A percentile compares a stretch with the other conserved stretches of the same genome.
Evolutionary conservation across 805 yeast genomes (phyloP).

Genomic region (Priceomyces carsonii): DNA sequence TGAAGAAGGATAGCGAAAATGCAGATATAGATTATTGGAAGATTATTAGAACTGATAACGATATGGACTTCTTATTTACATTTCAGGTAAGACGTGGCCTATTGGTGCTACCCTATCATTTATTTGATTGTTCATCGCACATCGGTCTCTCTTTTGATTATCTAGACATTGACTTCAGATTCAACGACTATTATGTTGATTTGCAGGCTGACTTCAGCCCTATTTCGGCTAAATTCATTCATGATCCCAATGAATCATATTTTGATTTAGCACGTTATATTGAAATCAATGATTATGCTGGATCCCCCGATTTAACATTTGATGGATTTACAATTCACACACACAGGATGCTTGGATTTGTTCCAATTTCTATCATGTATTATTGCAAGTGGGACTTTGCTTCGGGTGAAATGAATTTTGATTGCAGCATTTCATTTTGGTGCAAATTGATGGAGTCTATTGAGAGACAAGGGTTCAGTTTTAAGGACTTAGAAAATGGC

Average conservation of each 20-base stretch:
- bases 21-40: slow-evolving; percentile 31
- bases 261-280: slow-evolving; percentile 26
- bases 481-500: slow-evolving; percentile 74
- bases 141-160: slow-evolving; percentile 62
- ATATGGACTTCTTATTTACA: slow-evolving; percentile 72
- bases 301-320: slow-evolving; percentile 47
- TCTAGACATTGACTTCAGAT: slow-evolving; percentile 77
- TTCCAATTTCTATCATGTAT: slow-evolving; percentile 86
- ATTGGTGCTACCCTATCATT: slow-evolving; percentile 67
- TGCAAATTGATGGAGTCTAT: slow-evolving; percentile 44
- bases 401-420: slow-evolving; percentile 56
- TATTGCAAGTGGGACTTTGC: slow-evolving; percentile 88
- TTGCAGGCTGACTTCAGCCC: slow-evolving; percentile 75
- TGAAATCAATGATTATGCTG: slow-evolving; percentile 8
- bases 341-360: slow-evolving; percentile 90
- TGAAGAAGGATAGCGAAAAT: slow-evolving; percentile 3
- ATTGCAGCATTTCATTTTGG: slow-evolving; percentile 49
- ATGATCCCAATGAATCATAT: slow-evolving; percentile 19
- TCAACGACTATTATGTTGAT: slow-evolving; percentile 93
- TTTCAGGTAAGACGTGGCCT: slow-evolving; percentile 72
- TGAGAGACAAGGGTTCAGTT: slow-evolving; percentile 59
- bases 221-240: slow-evolving; percentile 36
- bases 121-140: slow-evolving; percentile 65
- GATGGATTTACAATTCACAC: slow-evolving; percentile 73
- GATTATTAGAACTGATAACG: slow-evolving; percentile 59